Base-by-base conservation (phyloP, 1,284 basidiomycete species). In the Boletus hoseneyae region DNA sequence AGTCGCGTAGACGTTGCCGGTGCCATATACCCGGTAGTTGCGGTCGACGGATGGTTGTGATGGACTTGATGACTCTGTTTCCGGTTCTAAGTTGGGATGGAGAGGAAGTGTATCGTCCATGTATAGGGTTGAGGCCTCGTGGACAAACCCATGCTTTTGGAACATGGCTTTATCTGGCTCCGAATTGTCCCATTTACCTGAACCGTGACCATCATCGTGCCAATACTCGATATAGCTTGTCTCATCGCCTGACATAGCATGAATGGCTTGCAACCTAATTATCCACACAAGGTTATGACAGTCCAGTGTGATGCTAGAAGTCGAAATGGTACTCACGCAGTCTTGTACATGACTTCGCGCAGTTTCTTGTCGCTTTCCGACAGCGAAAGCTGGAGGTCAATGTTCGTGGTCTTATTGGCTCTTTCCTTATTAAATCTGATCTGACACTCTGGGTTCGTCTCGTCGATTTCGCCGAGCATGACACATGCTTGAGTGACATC, bases 81-180 rank as follows among this genome's bases (percentile, higher is more conserved):
- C 47, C 5, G 35, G 39, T 38, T 48, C 47, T 21, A 48, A 18
- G 12, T 15, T 38, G n/a, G 47, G 42, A 25, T 48, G 42, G 6
- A 44, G 35, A 37, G 47, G 47, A 44, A 48, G 40, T 4, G 29
- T 18, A 18, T 51, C 27, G 30, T 42, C 35, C 39, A 52, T 52
- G 37, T 52, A 52, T 5, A 52, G n/a, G 18, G 51, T 52, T 7
- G 49, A 52, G 2, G 49, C n/a, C 25, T 45, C 49, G 11, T 51
- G 35, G 29, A 38, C 18, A 2, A 52, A 19, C 16, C 51, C 51
- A 32, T 40, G 21, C 21, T 43, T 16, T 15, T 23, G 11, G 23
- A 52, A 36, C 25, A 39, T 13, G 7, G 18, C 6, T 10, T 29
- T 25, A n/a, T 43, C 27, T 6, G 40, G 49, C 23, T 45, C 32